Base-by-base conservation (phyloP, 768 basidiomycete genomes). In the Boletellus ananiceps region DNA sequence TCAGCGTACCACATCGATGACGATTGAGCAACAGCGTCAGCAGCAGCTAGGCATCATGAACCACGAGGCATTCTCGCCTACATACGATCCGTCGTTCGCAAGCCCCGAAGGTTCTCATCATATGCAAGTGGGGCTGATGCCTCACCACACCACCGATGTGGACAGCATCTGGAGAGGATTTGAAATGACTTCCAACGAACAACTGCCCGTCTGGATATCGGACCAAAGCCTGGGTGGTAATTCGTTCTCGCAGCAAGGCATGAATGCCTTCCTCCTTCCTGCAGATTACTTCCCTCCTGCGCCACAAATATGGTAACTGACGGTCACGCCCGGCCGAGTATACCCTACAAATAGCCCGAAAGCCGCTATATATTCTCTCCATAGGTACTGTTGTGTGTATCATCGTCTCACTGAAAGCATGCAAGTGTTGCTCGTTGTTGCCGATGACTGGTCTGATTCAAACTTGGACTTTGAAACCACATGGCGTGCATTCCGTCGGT, bases 201-300 rank as follows among this genome's bases (percentile, higher is more conserved):
- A 88, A 57, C 71, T 89, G 9, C 88, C 89, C 16, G 82, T 91
- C 23, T 92, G 88, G 88, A 81, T 91, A 39, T 87, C 88, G 32
- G 89, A 92, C 64, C 85, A 88, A 65, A 88, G 78, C 56, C 69
- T 91, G 2, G 89, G 88, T 39, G 88, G 86, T 42, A 79, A 71
- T 58, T 78, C 82, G 8, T 86, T 89, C 68, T 77, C 82, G 29
- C 86, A 88, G 64, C 79, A 86, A 58, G 89, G 90, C 54, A 88
- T 92, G 72, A 86, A 92, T 59, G 87, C 89, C 4, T 91, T 91
- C 69, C 71, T 92, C 40, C 74, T 92, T 33, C 89, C 89, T 14
- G 68, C 73, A 27, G 84, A 89, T 61, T 89, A 84, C 57, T 74
- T 88, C 44, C 83, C 85, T 2, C 72, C 82, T 49, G 76, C 80